Conservation (phyloP, 345 rosid genomes). For the Eucalyptus tenuipes region DNA sequence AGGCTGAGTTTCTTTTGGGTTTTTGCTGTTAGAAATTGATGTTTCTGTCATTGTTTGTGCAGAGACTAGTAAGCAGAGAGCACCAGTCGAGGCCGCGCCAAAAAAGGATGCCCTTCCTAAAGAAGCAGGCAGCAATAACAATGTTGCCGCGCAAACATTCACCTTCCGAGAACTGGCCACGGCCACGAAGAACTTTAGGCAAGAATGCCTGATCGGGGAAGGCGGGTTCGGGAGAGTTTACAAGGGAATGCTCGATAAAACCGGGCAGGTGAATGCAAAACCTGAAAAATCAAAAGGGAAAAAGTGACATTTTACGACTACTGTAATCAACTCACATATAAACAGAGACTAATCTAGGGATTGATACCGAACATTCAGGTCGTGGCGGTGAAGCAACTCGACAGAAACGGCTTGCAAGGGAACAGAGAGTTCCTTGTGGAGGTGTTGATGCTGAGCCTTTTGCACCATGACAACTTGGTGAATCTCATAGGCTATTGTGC, state of each 20-base stretch:
- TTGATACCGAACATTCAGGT: conserved; percentile 4
- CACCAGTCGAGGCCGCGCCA: neutral
- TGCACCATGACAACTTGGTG: conserved; percentile 52
- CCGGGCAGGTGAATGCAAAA: conserved; percentile 32
- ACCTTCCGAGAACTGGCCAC: conserved; percentile 76
- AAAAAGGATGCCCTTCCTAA: conserved; percentile 6
- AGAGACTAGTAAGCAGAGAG: conserved; percentile 6
- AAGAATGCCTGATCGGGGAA: conserved; percentile 85
- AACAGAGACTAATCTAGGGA: neutral
- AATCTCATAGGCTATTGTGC: conserved; percentile 66
- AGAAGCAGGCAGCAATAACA: conserved; percentile 16
- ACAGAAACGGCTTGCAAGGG: conserved; percentile 58
- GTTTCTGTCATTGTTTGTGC: neutral
- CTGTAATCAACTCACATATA: neutral
- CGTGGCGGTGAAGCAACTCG: conserved; percentile 63
- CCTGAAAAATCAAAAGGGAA: neutral
- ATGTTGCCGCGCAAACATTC: conserved; percentile 60
- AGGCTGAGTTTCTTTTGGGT: neutral
- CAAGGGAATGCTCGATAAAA: conserved; percentile 61
- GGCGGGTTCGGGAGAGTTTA: conserved; percentile 96
- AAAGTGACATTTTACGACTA: neutral
- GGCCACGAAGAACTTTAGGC: conserved; percentile 82
- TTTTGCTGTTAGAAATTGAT: neutral
- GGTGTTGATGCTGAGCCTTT: conserved; percentile 50
- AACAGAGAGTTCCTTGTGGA: conserved; percentile 58